These are phyloP conservation scores for Climacium dendroides DNA, from an alignment of 225 moss, liverwort and hornwort genomes.

Conservation along the genomic window DNA sequence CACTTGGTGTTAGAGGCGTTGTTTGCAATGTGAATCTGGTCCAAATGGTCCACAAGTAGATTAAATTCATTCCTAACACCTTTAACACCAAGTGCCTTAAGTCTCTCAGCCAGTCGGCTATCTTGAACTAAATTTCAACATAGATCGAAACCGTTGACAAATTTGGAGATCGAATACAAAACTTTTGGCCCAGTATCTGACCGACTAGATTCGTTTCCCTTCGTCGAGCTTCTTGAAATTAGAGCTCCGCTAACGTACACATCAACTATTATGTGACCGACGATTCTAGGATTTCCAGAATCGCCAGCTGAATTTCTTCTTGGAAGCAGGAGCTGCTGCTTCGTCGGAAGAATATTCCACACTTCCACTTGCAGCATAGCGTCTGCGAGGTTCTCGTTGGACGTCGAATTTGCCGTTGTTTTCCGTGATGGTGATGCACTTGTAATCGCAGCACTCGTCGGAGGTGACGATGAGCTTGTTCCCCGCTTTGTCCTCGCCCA, in stretches of 20 bases:
- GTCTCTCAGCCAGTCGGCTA: not conserved
- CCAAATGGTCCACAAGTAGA: too few species aligned
- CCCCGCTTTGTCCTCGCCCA: slow-evolving; percentile 10
- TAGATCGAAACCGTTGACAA: not conserved
- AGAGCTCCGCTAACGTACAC: too few species aligned
- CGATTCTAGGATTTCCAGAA: not conserved
- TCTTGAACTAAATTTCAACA: not conserved
- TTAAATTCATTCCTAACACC: too few species aligned
- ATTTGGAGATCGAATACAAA: not conserved
- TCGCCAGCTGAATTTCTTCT: not conserved
- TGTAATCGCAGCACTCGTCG: slow-evolving; percentile 24
- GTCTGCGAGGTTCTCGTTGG: not conserved
- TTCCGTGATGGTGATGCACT: slow-evolving; percentile 17
- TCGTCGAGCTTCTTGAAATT: not conserved
- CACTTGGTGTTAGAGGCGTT: too few species aligned
- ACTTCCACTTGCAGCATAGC: not conserved
- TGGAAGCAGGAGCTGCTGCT: not conserved
- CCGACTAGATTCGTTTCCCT: too few species aligned
- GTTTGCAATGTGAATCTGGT: too few species aligned
- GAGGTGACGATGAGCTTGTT: slow-evolving; percentile 18
- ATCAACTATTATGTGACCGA: not conserved
- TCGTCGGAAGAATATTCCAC: not conserved
- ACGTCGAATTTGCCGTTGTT: slow-evolving; percentile 6
- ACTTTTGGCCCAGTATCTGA: not conserved
- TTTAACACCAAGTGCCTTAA: too few species aligned